Conservation (phyloP, 805 yeast species). For the Candida hispaniensis region DNA sequence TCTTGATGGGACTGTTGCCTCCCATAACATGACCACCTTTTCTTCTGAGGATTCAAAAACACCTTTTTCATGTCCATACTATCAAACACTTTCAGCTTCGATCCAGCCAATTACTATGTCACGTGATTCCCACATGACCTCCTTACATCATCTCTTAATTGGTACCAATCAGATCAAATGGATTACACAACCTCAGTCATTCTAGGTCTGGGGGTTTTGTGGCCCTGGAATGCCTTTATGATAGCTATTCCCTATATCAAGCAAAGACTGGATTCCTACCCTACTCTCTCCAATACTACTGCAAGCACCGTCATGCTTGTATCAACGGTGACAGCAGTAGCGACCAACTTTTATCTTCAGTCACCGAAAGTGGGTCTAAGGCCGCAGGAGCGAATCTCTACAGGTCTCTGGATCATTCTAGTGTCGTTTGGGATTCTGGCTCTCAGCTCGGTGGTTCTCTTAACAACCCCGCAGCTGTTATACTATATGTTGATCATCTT, state of each 20-base stretch:
- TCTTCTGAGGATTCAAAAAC: no score
- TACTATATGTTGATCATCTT: conserved; percentile 45
- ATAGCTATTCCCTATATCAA: conserved; percentile 77
- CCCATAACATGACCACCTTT: no score
- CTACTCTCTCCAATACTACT: conserved; percentile 39
- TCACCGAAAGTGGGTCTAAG: conserved; percentile 50
- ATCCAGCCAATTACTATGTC: no score
- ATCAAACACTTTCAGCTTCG: no score
- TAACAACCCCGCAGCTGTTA: conserved; percentile 17
- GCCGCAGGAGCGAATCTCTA: conserved; percentile 43
- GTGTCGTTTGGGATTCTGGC: conserved; percentile 50
- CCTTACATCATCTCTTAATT: no score
- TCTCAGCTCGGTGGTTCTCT: conserved; percentile 30
- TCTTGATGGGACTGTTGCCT: no score
- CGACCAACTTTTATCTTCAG: conserved; percentile 53
- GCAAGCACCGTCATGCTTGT: conserved; percentile 83
- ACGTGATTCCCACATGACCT: no score
- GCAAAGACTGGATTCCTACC: conserved; percentile 41
- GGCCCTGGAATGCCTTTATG: conserved; percentile 96
- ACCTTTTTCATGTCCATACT: no score
- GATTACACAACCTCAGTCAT: conserved; percentile 49
- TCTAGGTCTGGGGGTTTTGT: conserved; percentile 68
- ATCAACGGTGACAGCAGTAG: conserved; percentile 58
- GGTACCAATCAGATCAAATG: no score
- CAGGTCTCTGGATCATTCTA: conserved; percentile 52